phyloP scores from a whole-genome alignment of 1,284 basidiomycete genomes.

The Nidula niveotomentosa region DNA sequence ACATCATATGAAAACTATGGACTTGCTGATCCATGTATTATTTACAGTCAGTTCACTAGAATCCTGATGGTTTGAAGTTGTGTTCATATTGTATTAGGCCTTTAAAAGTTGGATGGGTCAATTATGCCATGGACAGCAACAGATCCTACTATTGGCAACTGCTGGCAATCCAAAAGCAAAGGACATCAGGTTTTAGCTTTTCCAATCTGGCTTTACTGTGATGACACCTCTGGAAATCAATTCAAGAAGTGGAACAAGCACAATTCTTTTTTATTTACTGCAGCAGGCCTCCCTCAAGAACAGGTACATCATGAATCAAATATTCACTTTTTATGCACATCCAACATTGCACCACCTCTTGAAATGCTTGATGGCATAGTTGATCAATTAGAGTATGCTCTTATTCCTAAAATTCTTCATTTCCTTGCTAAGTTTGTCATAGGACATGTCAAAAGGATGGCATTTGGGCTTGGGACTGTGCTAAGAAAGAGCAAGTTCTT shows the following conservation, averaged over 20 bases:
- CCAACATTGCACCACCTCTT: constrained; percentile 36
- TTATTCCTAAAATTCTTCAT: background rate
- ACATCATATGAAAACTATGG: constrained; percentile 8
- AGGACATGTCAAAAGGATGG: constrained; percentile 25
- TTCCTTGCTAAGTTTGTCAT: background rate
- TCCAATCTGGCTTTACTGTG: constrained; percentile 41
- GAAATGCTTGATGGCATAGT: constrained; percentile 40
- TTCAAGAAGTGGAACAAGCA: constrained; percentile 47
- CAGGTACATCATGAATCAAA: constrained; percentile 24
- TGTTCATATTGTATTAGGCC: background rate
- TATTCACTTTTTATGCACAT: constrained; percentile 39
- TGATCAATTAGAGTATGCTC: constrained; percentile 21
- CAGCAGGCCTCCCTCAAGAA: constrained; percentile 22
- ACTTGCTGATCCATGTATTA: background rate
- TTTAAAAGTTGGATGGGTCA: background rate
- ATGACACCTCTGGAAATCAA: constrained; percentile 41
- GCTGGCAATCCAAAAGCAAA: constrained; percentile 16
- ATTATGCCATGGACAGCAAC: constrained; percentile 16
- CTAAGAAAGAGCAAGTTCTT: constrained; percentile 23
- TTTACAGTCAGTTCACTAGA: background rate
- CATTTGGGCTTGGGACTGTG: constrained; percentile 34
- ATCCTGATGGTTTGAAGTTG: background rate
- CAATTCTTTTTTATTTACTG: constrained; percentile 33
- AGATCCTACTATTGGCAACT: constrained; percentile 14
- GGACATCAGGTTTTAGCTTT: constrained; percentile 20